These are phyloP conservation scores for Daedaleopsis sinensis DNA, from an alignment of 768 basidiomycete genomes.

Conservation along the genomic window DNA sequence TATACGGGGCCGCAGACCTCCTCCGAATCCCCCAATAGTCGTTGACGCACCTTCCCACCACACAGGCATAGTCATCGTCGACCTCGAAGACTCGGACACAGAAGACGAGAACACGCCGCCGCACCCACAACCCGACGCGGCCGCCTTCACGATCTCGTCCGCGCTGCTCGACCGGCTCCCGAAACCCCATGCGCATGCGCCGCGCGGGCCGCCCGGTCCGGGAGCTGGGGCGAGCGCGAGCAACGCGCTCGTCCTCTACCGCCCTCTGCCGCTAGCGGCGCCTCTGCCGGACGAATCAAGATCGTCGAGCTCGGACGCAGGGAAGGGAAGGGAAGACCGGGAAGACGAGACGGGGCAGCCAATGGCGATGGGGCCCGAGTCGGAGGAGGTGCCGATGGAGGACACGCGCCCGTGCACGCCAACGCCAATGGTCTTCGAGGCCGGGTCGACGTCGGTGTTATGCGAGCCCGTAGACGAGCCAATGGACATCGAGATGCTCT, in stretches of 20 bases:
- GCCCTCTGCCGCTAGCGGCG: conserved; percentile 16
- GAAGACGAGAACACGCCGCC: conserved; percentile 21
- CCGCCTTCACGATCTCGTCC: conserved; percentile 22
- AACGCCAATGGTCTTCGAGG: conserved; percentile 12
- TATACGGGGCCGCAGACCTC: not conserved
- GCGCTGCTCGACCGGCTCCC: conserved; percentile 27
- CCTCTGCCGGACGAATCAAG: not conserved
- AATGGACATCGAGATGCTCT: conserved; percentile 31
- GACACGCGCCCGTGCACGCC: conserved; percentile 9
- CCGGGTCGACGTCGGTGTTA: not conserved
- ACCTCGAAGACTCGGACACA: conserved; percentile 45
- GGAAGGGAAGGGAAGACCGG: not conserved
- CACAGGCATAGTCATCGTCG: conserved; percentile 65
- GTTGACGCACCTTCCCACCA: conserved; percentile 6
- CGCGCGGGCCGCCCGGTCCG: conserved; percentile 10
- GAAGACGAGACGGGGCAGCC: conserved; percentile 7
- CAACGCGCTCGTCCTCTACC: conserved; percentile 34
- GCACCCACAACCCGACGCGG: conserved; percentile 7
- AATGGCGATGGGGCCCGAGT: conserved; percentile 14
- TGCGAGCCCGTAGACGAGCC: conserved; percentile 25
- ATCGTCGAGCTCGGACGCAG: not conserved
- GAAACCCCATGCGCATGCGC: not conserved
- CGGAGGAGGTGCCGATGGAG: conserved; percentile 14
- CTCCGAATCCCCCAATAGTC: conserved; percentile 14
- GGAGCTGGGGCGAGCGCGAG: conserved; percentile 16